phyloP scores from a whole-genome alignment of 1,284 basidiomycete genomes.

The Singerocomus inundabilis region DNA sequence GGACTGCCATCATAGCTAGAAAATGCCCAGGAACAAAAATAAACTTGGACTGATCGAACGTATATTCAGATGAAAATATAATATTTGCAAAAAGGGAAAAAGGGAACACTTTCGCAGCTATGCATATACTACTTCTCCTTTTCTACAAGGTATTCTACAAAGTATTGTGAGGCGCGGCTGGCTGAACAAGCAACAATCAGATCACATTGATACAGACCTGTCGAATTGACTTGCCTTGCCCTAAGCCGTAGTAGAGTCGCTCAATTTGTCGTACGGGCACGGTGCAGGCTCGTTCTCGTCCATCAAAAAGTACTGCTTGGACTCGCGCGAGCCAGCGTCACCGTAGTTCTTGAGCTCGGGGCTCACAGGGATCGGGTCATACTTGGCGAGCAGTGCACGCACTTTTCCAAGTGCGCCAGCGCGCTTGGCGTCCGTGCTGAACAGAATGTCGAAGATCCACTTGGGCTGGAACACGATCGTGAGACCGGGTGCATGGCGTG shows the following conservation, averaged over 20 bases:
- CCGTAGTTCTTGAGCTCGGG: conserved; percentile 26
- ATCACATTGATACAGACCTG: too few species aligned
- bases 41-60: too few species aligned
- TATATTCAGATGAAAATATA: too few species aligned
- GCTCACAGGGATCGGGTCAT: conserved; percentile 24
- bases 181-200: not conserved
- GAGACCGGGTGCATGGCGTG: conserved; percentile 19
- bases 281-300: conserved; percentile 24
- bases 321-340: conserved; percentile 21
- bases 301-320: conserved; percentile 23
- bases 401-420: conserved; percentile 22
- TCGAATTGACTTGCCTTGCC: not conserved
- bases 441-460: conserved; percentile 26
- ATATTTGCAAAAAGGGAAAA: too few species aligned
- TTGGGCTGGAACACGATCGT: conserved; percentile 27
- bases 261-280: conserved; percentile 18
- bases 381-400: conserved; percentile 18
- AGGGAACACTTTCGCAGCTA: too few species aligned
- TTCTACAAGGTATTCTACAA: conserved; percentile 1
- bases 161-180: not conserved
- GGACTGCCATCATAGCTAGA: too few species aligned
- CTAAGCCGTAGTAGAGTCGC: too few species aligned
- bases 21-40: too few species aligned
- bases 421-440: conserved; percentile 22
- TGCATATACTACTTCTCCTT: too few species aligned